A percentile compares a stretch with the other conserved stretches of the same genome.
Evolutionary conservation across 148 eudicot species (phyloP).

Genomic region (Arbutus unedo): DNA sequence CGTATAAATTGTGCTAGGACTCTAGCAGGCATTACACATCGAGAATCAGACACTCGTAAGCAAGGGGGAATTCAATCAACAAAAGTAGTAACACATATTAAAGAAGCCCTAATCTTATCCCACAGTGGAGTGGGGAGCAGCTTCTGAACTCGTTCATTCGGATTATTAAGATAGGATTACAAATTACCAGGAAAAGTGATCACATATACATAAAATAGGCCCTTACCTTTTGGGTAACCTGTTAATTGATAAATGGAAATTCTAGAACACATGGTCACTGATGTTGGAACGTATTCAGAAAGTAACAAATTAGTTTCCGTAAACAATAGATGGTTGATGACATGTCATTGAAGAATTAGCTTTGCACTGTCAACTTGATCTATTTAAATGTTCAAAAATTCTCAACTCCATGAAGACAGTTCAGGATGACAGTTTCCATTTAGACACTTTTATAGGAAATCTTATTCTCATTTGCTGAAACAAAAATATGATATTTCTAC

Average conservation of each 20-base stretch:
- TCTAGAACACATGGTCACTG: not conserved
- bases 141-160: not conserved
- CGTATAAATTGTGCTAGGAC: not conserved
- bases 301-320: not conserved
- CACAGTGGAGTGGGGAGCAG: not conserved
- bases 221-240: not conserved
- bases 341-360: not conserved
- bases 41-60: not conserved
- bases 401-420: not conserved
- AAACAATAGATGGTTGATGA: not conserved
- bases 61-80: not conserved
- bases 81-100: not conserved
- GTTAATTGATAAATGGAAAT: not conserved
- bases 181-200: not conserved
- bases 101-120: not conserved
- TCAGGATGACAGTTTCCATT: not conserved
- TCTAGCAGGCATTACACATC: not conserved
- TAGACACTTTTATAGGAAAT: not conserved
- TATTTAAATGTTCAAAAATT: not conserved
- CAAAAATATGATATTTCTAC: not conserved
- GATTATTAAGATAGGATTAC: not conserved
- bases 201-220: not conserved
- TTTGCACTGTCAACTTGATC: not conserved
- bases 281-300: not conserved
- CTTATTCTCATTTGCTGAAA: not conserved